Evolutionary conservation across 2,329 filamentous ascomycete species (phyloP), one percentile per base, ranked within the genome.

Genomic region (Drechmeria coniospora): DNA sequence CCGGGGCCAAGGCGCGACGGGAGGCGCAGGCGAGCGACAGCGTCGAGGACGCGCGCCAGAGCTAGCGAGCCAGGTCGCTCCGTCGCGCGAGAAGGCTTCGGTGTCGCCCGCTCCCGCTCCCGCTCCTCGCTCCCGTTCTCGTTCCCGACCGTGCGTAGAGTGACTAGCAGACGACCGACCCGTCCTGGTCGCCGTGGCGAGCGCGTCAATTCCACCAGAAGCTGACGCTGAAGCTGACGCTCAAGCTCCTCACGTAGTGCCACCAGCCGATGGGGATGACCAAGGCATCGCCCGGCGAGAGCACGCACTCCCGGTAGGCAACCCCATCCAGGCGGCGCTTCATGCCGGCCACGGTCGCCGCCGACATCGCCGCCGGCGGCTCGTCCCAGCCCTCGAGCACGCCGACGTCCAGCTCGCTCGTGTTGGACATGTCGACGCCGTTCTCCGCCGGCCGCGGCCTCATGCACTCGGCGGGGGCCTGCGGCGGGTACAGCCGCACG

Each of bases 221-320:
- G 46, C 84, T 94, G 9, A 95, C 84, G 40, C 86, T 94, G 45
- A 92, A 86, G 46, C 87, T 93, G 13, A 81, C 71, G 31, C 73
- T 83, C 43, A 95, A 48, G 27, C 83, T 83, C 33, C 80, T 65
- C 4, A 95, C 81, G 51, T 94, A 95, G 59, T 98, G 90, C 90
- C 90, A 98, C 87, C 90, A 98, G 1, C 87, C 90, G 5, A 82
- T 65, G 0, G 90, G 90, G 29, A 98, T 81, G 47, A 93, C 90
- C 29, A 98, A 49, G 37, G 74, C 79, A 29, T 98, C 84, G 0
- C 87, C 90, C 1, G 79, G 77, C 17, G 66, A 70, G 5, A 98
- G 55, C 2, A 95, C 65, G 31, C 75, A 75, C 44, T 98, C 90
- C 19, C 79, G 54, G 45, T 78, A 87, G 29, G 66, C 57, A 2